Percentiles rank a stretch among this genome's conserved stretches.
phyloP scores from a whole-genome alignment of 306 rosid species.

The Medicago ruthenica region DNA sequence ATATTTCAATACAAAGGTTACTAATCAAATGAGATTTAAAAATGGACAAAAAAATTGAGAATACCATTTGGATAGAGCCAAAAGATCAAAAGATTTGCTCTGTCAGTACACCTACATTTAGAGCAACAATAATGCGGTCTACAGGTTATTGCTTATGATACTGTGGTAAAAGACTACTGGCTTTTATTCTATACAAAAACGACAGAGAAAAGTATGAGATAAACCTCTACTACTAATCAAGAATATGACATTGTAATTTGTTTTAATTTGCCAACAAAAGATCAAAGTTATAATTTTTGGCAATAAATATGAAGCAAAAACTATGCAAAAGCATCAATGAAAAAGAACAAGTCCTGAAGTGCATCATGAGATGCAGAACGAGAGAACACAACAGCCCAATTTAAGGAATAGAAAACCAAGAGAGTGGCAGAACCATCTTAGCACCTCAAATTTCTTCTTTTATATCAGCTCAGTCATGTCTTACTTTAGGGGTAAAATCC shows the following conservation, averaged over 20 bases:
- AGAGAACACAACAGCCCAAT: conserved; percentile 22
- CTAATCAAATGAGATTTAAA: conserved; percentile 16
- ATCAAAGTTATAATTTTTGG: conserved; percentile 26
- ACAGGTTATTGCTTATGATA: conserved; percentile 2
- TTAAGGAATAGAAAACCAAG: conserved; percentile 22
- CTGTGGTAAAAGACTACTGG: conserved; percentile 1
- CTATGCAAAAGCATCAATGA: conserved; percentile 31
- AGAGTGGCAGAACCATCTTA: conserved; percentile 31
- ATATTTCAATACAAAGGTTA: conserved; percentile 6
- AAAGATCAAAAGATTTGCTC: conserved; percentile 29
- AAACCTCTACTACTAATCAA: conserved; percentile 22
- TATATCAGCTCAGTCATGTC: conserved; percentile 26
- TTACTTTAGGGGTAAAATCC: conserved; percentile 1
- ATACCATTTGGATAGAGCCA: conserved; percentile 15
- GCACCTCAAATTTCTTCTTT: conserved; percentile 32
- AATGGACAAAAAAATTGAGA: not conserved
- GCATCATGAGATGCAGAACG: conserved; percentile 25
- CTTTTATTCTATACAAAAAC: conserved; percentile 12
- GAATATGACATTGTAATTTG: conserved; percentile 20
- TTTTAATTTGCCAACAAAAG: not conserved
- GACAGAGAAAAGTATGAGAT: conserved; percentile 19
- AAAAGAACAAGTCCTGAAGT: conserved; percentile 19
- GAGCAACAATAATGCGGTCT: conserved; percentile 21
- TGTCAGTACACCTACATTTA: conserved; percentile 5
- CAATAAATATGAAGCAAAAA: conserved; percentile 26